These are phyloP conservation scores for Paecilomyces sp. DNA, from an alignment of 2,329 filamentous ascomycete genomes.

Conservation along the genomic window DNA sequence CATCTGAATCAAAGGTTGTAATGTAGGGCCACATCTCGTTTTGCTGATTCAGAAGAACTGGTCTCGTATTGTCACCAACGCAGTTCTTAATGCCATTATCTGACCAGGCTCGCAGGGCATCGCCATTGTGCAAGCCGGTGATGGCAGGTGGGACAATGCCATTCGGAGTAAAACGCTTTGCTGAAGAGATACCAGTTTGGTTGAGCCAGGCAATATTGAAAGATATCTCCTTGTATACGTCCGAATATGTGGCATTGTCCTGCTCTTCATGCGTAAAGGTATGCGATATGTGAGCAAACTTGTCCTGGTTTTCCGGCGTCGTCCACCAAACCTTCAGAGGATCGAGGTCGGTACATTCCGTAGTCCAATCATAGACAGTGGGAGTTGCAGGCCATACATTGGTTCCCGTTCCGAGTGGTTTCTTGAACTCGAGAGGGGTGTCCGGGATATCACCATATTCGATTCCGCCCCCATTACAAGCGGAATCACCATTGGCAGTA, in stretches of 20 bases:
- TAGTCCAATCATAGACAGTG: slow-evolving; percentile 42
- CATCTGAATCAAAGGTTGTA: slow-evolving; percentile 45
- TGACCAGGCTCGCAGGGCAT: slow-evolving; percentile 52
- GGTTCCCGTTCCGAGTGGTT: slow-evolving; percentile 45
- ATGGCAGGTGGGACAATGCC: slow-evolving; percentile 58
- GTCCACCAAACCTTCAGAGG: slow-evolving; percentile 49
- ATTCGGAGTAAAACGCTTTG: slow-evolving; percentile 42
- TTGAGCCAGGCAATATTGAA: slow-evolving; percentile 56
- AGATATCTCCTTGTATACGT: slow-evolving; percentile 50
- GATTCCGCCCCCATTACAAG: slow-evolving; percentile 33
- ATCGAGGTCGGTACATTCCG: slow-evolving; percentile 45
- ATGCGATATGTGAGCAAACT: slow-evolving; percentile 54
- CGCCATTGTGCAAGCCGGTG: slow-evolving; percentile 58
- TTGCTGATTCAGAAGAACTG: slow-evolving; percentile 45
- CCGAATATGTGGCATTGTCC: slow-evolving; percentile 54
- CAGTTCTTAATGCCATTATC: slow-evolving; percentile 54
- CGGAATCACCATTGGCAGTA: slow-evolving; percentile 10
- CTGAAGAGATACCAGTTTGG: slow-evolving; percentile 44
- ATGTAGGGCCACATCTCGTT: slow-evolving; percentile 51
- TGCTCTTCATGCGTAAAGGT: slow-evolving; percentile 55
- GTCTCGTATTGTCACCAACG: slow-evolving; percentile 58
- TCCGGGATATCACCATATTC: slow-evolving; percentile 40
- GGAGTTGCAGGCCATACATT: slow-evolving; percentile 43
- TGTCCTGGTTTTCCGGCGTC: slow-evolving; percentile 42
- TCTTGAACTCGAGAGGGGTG: slow-evolving; percentile 43